Evolutionary conservation across 2,329 filamentous ascomycete species (phyloP).

Genomic region (Fusarium piperis): DNA sequence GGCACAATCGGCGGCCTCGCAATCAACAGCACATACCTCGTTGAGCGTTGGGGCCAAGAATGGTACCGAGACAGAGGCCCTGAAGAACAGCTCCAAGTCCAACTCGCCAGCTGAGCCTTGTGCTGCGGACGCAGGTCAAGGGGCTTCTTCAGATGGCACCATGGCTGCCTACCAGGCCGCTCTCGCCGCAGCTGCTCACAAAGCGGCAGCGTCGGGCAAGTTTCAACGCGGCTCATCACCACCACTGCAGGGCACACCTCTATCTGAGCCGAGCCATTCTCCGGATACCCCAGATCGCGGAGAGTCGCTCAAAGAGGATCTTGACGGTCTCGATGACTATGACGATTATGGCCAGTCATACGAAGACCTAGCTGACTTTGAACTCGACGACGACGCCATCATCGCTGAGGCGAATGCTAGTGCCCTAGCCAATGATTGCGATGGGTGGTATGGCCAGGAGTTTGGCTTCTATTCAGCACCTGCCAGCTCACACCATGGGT

Average conservation of each 20-base stretch:
- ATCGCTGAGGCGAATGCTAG: slow-evolving; percentile 96
- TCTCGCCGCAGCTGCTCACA: slow-evolving; percentile 81
- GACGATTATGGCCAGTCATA: slow-evolving; percentile 62
- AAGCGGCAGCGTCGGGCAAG: slow-evolving; percentile 79
- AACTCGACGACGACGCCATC: slow-evolving; percentile 86
- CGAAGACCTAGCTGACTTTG: slow-evolving; percentile 73
- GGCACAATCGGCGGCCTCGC: slow-evolving; percentile 53
- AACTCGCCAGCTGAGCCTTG: slow-evolving; percentile 16
- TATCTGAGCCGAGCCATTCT: slow-evolving; percentile 22
- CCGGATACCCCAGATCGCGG: slow-evolving; percentile 17
- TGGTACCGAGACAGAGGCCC: slow-evolving; percentile 7
- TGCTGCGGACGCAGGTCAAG: slow-evolving; percentile 11
- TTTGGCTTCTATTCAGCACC: slow-evolving; percentile 91
- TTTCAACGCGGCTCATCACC: slow-evolving; percentile 71
- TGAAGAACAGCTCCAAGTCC: slow-evolving; percentile 5
- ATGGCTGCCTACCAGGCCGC: slow-evolving; percentile 82
- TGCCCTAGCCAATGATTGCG: slow-evolving; percentile 88
- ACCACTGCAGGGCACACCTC: slow-evolving; percentile 39
- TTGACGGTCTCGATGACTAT: slow-evolving; percentile 49
- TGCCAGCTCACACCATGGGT: slow-evolving; percentile 53
- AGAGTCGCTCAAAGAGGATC: slow-evolving; percentile 48
- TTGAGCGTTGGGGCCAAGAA: slow-evolving; percentile 48
- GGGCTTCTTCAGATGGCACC: slow-evolving; percentile 25
- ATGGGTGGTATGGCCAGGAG: slow-evolving; percentile 95
- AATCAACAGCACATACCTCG: slow-evolving; percentile 65